These are phyloP conservation scores for Miscanthus lutarioriparius DNA, from an alignment of 176 grass and related monocot genomes.

Conservation along the genomic window DNA sequence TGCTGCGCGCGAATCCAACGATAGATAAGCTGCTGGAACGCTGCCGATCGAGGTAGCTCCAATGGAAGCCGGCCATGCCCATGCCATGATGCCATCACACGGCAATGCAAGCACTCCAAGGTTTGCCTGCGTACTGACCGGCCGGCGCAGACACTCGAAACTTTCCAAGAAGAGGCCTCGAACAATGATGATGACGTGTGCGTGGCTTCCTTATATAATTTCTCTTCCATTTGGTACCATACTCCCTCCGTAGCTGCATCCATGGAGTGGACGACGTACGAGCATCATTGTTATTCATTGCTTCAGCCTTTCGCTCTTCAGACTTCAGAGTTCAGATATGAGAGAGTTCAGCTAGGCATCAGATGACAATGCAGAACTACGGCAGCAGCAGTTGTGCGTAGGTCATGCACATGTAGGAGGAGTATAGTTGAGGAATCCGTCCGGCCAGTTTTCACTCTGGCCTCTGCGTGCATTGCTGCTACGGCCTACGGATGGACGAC, in stretches of 20 bases:
- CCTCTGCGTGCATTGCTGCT: background rate
- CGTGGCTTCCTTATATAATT: background rate
- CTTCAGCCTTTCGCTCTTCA: background rate
- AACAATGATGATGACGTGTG: slow-evolving; percentile 36
- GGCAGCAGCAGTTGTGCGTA: background rate
- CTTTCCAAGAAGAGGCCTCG: slow-evolving; percentile 38
- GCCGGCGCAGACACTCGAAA: slow-evolving; percentile 22
- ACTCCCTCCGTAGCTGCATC: background rate
- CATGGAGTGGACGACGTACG: background rate
- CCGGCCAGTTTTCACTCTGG: background rate
- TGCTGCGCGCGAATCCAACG: too few relatives aligned
- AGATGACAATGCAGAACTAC: background rate
- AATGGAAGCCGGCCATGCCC: background rate
- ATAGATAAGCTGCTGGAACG: too few relatives aligned
- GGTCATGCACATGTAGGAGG: slow-evolving; percentile 40
- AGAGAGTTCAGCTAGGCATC: too few relatives aligned
- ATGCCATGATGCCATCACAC: background rate
- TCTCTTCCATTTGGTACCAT: too few relatives aligned
- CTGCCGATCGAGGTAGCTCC: background rate
- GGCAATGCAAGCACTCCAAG: background rate
- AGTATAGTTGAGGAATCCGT: too few relatives aligned
- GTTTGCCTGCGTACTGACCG: background rate
- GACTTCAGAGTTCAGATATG: background rate
- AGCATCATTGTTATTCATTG: slow-evolving; percentile 25
- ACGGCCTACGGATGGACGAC: too few relatives aligned